Base-by-base conservation (phyloP, 345 rosid species). In the Geranium rotundifolium region DNA sequence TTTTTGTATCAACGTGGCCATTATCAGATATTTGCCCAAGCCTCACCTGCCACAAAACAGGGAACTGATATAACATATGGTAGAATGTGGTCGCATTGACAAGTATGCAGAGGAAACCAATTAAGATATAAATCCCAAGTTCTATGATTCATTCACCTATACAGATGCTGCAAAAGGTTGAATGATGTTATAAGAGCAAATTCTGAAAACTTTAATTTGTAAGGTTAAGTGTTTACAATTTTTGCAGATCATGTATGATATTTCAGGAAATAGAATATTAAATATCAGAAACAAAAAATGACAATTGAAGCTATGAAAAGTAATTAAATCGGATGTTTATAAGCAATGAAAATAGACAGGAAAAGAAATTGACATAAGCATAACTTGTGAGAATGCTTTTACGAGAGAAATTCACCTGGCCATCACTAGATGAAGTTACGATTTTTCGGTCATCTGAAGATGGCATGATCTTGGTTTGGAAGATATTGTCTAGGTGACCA, bases 361-460 rank as follows among this genome's bases (percentile, higher is more conserved):
- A 13, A 60, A 14, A 30, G 31, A 41, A 59, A 60, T 0, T 46
- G 17, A 15, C 18, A 1, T 13, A 34, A 29, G 46, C 57, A 41
- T 23, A 12, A 8, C 37, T 1, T 19, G 20, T 7, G 60, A 17
- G 58, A 29, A 16, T 29, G 29, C 18, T 57, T 7, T 14, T 23
- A 10, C 7, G n/a, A 15, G 29, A 46, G 39, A 41, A 27, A 57
- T 14, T 58, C 66, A 85, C 87, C 84, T 82, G 82, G 54, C 90
- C 87, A 71, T 85, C 90, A 34, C 82, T 82, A 58, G 82, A 71
- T 46, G 87, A 85, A 23, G 90, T 82, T 30, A 85, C 74, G 58
- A 82, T 74, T 37, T 61, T 79, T 20, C 74, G 58, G 62, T 82
- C 82, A 71, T 80, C 87, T 4, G 82, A 62, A 7, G 79, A 75